phyloP scores from a whole-genome alignment of 1,284 basidiomycete species.

The Trichosporon asahii region DNA sequence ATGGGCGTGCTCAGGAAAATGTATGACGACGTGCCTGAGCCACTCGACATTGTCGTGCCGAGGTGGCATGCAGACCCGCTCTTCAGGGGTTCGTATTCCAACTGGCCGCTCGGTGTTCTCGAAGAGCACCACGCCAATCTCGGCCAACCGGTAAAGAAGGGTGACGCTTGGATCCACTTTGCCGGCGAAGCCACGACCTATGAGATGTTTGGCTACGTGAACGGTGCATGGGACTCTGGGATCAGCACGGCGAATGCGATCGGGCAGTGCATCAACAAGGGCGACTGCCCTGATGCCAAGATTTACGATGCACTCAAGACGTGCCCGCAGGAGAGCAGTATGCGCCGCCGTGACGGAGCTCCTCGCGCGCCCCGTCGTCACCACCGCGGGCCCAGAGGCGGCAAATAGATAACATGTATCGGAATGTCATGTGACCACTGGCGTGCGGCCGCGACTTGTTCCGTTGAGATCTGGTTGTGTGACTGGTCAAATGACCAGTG shows the following conservation, averaged over 20 bases:
- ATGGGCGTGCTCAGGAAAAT: conserved; percentile 59
- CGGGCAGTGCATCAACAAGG: conserved; percentile 12
- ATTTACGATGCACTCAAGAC: conserved; percentile 15
- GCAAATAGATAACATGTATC: not conserved
- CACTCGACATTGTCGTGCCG: conserved; percentile 59
- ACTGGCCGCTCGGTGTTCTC: conserved; percentile 57
- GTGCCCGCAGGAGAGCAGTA: conserved; percentile 9
- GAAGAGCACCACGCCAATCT: conserved; percentile 32
- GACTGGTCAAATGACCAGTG: not conserved
- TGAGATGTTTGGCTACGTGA: conserved; percentile 26
- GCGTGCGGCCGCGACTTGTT: conserved; percentile 6
- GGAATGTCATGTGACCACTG: not conserved
- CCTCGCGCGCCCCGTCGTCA: not conserved
- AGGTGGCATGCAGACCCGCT: conserved; percentile 61
- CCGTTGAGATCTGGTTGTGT: conserved; percentile 3
- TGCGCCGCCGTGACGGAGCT: not conserved
- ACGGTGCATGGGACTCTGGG: conserved; percentile 27
- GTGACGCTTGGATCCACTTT: conserved; percentile 21
- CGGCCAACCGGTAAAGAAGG: conserved; percentile 19
- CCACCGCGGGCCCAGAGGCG: not conserved
- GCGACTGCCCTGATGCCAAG: conserved; percentile 7
- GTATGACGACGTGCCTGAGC: conserved; percentile 59
- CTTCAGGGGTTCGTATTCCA: conserved; percentile 65
- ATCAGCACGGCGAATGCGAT: conserved; percentile 13
- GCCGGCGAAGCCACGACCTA: conserved; percentile 22